phyloP scores from a whole-genome alignment of 1,284 basidiomycete genomes.

The Rhodotorula sp. region DNA sequence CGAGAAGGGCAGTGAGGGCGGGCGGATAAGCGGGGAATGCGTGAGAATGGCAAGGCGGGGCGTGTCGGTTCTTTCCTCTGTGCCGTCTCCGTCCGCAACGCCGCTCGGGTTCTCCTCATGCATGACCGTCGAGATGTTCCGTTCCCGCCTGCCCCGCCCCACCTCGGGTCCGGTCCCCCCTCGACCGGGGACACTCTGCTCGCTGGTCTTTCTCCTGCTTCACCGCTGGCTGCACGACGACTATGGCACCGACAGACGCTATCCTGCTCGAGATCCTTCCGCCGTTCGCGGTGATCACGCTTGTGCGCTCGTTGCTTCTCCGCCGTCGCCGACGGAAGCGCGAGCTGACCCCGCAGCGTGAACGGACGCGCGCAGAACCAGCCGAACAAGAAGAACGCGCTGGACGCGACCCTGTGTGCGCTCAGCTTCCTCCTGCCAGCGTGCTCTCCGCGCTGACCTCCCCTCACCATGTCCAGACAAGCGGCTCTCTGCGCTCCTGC shows the following conservation, averaged over 20 bases:
- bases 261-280: constrained; percentile 32
- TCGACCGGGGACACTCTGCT: neutral
- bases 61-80: no score
- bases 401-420: constrained; percentile 28
- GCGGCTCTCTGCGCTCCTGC: neutral
- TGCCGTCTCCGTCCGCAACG: no score
- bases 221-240: neutral
- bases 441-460: neutral
- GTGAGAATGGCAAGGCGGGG: no score
- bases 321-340: neutral
- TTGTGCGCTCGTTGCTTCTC: constrained; percentile 5
- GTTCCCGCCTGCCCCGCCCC: no score
- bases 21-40: no score
- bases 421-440: fast-evolving
- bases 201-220: no score
- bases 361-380: constrained; percentile 10
- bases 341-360: neutral
- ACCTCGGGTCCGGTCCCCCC: neutral
- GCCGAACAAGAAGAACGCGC: constrained; percentile 38
- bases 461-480: neutral
- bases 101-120: no score
- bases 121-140: no score
- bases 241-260: constrained; percentile 5
- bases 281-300: constrained; percentile 35
- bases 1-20: no score